Evolutionary conservation across 768 basidiomycete genomes (phyloP).

Genomic region (Russula ochroleuca): DNA sequence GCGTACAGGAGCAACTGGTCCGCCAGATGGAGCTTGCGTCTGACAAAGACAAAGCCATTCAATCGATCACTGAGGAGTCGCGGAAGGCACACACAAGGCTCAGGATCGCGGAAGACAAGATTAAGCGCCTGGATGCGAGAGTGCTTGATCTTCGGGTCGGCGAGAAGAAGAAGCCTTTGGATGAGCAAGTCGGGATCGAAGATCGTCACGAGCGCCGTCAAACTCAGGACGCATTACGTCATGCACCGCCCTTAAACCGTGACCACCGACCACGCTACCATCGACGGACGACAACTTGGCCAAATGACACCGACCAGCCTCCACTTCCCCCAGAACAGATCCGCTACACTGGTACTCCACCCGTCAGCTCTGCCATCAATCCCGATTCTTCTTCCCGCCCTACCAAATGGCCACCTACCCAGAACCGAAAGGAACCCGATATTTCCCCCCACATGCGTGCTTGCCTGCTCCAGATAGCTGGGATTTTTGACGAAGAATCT

Average conservation of each 20-base stretch:
- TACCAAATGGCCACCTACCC: no score
- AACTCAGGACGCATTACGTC: neutral
- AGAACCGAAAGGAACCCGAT: neutral
- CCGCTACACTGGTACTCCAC: neutral
- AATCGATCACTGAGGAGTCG: neutral
- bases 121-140: neutral
- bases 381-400: neutral
- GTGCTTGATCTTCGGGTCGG: neutral
- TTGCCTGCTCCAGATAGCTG: neutral
- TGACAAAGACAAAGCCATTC: neutral
- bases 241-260: neutral
- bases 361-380: neutral
- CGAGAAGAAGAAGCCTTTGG: neutral
- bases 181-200: neutral
- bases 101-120: neutral
- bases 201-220: neutral
- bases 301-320: constrained; percentile 6
- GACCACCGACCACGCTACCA: neutral
- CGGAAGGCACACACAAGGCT: neutral
- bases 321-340: neutral
- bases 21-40: neutral
- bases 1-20: neutral
- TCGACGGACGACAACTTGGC: neutral
- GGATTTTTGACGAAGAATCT: neutral
- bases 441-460: neutral